Evolutionary conservation across 352 stramenopile species (phyloP), one percentile per base, ranked within the genome.

Genomic region (Phytopythium cucurbitacearum): DNA sequence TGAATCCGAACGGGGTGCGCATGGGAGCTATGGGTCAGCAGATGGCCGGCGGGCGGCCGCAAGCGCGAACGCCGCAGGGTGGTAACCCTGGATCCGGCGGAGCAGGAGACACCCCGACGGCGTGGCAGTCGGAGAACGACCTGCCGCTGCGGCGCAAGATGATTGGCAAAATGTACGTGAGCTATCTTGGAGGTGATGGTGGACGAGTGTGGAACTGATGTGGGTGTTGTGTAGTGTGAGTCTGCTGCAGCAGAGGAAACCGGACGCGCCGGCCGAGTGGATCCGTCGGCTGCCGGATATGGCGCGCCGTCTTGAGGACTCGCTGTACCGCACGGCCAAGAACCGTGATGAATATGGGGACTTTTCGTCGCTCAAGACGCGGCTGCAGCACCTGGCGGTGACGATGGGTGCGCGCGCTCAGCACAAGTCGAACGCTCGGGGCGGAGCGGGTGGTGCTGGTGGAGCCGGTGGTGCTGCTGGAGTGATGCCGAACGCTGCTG

Each of bases 261-360:
- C 96, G 3, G 96, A 99, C 70, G 96, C 97, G 13, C 91, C 95
- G 8, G 79, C 94, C 28, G 96, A 99, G 70, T 99, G 96, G 96
- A 93, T 99, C 54, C 89, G 97, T 45, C 97, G 98, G 60, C 71
- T 99, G 33, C 96, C 96, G 4, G 94, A 99, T 65, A 99, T 99
- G 96, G 97, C 97, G 6, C 95, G 97, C 46, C 86, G 96, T 46
- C 77, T 99, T 21, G 97, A 99, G 66, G 96, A 99, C 60, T 98
- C 94, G 45, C 70, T 99, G 45, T 99, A 99, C 70, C 82, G 87
- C 42, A 94, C 89, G 53, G 69, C 96, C 58, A 78, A 95, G 74
- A 75, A 94, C 68, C 70, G 96, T 41, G 93, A 98, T 38, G 94
- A 98, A 53, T 99, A 99, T 59, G 97, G 95, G 47, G 93, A 99